These are phyloP conservation scores for Mortierella sp. DNA, from an alignment of 371 early-diverging fungal species.

Conservation along the genomic window DNA sequence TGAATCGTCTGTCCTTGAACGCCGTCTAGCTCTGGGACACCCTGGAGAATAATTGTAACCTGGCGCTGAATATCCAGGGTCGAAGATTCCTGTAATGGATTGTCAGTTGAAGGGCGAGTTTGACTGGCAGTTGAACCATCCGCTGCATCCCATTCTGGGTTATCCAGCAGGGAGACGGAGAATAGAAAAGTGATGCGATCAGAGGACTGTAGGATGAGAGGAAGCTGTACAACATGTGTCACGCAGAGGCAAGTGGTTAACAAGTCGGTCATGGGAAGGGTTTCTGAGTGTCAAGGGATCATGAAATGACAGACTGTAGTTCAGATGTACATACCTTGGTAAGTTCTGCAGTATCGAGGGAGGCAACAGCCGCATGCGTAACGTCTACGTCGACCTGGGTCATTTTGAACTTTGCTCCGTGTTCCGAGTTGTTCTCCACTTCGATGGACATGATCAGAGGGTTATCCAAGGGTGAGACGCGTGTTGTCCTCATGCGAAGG, in stretches of 20 bases:
- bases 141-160: slow-evolving; percentile 47
- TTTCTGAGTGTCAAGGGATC: too few relatives aligned
- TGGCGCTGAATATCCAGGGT: slow-evolving; percentile 56
- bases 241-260: too few relatives aligned
- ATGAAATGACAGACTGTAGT: too few relatives aligned
- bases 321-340: slow-evolving; percentile 24
- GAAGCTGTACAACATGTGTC: slow-evolving; percentile 53
- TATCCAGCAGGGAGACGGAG: slow-evolving; percentile 69
- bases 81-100: slow-evolving; percentile 11
- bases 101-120: slow-evolving; percentile 36
- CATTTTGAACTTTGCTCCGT: slow-evolving; percentile 64
- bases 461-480: slow-evolving; percentile 71
- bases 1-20: slow-evolving; percentile 62
- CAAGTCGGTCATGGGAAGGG: too few relatives aligned
- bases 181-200: slow-evolving; percentile 73
- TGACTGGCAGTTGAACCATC: slow-evolving; percentile 23
- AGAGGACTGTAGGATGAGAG: slow-evolving; percentile 60
- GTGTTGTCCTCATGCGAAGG: slow-evolving; percentile 73
- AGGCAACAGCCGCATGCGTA: slow-evolving; percentile 66
- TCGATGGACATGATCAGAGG: slow-evolving; percentile 79
- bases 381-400: slow-evolving; percentile 69
- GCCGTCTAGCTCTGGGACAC: slow-evolving; percentile 66
- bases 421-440: slow-evolving; percentile 69
- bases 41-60: slow-evolving; percentile 69
- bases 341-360: slow-evolving; percentile 49